phyloP scores from a whole-genome alignment of 2,329 filamentous ascomycete species.

The Cladosporium oxysporum region DNA sequence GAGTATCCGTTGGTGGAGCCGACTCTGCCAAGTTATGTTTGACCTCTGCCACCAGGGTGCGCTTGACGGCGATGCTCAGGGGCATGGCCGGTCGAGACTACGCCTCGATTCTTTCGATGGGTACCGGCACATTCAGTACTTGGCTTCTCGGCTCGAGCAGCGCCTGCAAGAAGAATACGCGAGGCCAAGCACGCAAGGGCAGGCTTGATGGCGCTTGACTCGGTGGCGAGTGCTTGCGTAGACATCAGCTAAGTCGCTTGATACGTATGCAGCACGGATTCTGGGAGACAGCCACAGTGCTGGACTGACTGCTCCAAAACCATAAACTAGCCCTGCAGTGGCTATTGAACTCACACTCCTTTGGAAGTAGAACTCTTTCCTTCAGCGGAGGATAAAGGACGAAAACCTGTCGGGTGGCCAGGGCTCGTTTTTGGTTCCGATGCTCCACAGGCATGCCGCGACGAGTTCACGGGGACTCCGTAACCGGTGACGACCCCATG shows the following conservation, averaged over 20 bases:
- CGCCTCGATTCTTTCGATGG: neutral
- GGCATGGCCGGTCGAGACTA: neutral
- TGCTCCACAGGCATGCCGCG: neutral
- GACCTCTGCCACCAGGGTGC: neutral
- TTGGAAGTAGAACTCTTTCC: too few relatives aligned
- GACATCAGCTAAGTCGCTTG: neutral
- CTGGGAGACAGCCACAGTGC: neutral
- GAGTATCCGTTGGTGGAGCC: conserved; percentile 3
- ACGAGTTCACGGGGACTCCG: neutral
- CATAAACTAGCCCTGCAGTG: neutral
- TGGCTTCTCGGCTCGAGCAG: neutral
- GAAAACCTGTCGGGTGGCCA: conserved; percentile 12
- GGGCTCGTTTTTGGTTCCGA: neutral
- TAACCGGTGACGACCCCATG: conserved; percentile 9
- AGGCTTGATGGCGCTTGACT: conserved; percentile 4
- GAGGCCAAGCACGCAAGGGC: neutral
- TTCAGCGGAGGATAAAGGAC: neutral
- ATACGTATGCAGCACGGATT: neutral
- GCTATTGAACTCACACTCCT: neutral
- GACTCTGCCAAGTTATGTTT: neutral
- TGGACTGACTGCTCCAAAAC: neutral
- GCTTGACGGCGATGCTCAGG: neutral
- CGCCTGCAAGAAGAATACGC: neutral
- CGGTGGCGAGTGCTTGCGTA: neutral
- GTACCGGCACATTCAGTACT: neutral